These are phyloP conservation scores for Knoxia roxburghii DNA, from an alignment of 257 asterid species.

Conservation along the genomic window DNA sequence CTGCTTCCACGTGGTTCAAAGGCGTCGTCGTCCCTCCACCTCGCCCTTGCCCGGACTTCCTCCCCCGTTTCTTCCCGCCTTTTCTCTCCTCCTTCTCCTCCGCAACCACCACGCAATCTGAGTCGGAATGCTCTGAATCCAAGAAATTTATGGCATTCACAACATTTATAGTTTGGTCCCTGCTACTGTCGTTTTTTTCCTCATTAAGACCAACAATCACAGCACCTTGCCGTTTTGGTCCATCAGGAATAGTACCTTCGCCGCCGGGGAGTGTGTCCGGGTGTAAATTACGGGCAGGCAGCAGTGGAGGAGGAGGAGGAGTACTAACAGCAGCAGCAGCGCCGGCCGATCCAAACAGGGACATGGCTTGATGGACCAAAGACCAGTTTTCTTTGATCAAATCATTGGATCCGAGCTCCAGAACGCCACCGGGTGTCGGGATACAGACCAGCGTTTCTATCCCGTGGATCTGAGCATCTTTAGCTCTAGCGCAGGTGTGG, in stretches of 20 bases:
- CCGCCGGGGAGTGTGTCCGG: too few relatives aligned
- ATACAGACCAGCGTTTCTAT: constrained; percentile 62
- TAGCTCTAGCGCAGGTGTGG: constrained; percentile 59
- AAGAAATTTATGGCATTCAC: not conserved
- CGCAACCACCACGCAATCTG: constrained; percentile 17
- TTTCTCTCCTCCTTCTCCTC: constrained; percentile 8
- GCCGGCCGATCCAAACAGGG: constrained; percentile 28
- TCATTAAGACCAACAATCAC: not conserved
- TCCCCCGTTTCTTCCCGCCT: constrained; percentile 49
- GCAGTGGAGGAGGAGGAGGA: too few relatives aligned
- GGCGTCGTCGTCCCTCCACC: too few relatives aligned
- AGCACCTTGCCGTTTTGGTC: not conserved
- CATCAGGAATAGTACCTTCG: too few relatives aligned
- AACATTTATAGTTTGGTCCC: too few relatives aligned
- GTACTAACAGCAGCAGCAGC: not conserved
- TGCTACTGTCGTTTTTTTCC: not conserved
- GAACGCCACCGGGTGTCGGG: constrained; percentile 51
- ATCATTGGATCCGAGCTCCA: constrained; percentile 60
- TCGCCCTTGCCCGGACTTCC: constrained; percentile 37
- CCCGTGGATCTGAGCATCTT: constrained; percentile 69
- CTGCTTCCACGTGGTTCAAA: constrained; percentile 73
- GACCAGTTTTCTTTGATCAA: constrained; percentile 46
- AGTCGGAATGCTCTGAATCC: constrained; percentile 24
- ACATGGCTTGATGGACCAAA: constrained; percentile 43
- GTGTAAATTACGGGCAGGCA: too few relatives aligned